phyloP scores from a whole-genome alignment of 768 basidiomycete species.

The Crucibulum laeve region DNA sequence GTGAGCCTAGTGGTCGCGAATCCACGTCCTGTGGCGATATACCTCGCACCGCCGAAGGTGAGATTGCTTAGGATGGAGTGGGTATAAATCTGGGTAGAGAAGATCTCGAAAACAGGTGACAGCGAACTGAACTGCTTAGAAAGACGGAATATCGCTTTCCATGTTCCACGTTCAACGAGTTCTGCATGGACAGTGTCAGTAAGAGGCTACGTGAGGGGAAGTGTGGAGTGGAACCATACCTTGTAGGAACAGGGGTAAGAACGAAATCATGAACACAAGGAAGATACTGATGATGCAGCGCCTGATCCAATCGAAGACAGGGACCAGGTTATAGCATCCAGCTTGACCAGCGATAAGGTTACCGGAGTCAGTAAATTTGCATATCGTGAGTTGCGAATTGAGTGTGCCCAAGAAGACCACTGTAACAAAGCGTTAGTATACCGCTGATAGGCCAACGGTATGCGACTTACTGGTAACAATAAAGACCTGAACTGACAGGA shows the following conservation, averaged over 20 bases:
- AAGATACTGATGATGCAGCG: constrained; percentile 97
- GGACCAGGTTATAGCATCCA: constrained; percentile 92
- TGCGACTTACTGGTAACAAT: constrained; percentile 72
- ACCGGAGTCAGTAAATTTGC: constrained; percentile 70
- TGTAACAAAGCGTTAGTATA: constrained; percentile 24
- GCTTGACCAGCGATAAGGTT: constrained; percentile 71
- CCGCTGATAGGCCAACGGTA: constrained; percentile 1
- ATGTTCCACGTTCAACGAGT: constrained; percentile 92
- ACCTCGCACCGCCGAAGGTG: constrained; percentile 96
- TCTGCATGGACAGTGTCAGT: constrained; percentile 41
- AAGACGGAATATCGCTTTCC: constrained; percentile 86
- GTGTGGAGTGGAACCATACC: constrained; percentile 44
- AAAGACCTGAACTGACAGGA: constrained; percentile 94
- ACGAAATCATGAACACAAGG: constrained; percentile 97
- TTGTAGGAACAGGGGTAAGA: constrained; percentile 92
- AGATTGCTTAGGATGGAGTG: constrained; percentile 96
- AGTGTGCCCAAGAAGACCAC: constrained; percentile 96
- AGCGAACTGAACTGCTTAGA: constrained; percentile 92
- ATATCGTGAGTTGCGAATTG: constrained; percentile 75
- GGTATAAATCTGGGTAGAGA: constrained; percentile 96
- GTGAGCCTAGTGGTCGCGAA: constrained; percentile 95
- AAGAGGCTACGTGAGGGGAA: background rate
- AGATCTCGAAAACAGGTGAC: constrained; percentile 96
- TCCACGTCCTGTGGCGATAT: constrained; percentile 98
- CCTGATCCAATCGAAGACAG: constrained; percentile 93